Evolutionary conservation across 495 filamentous ascomycete genomes (phyloP).

Genomic region (Penicillium psychrofluorescens): DNA sequence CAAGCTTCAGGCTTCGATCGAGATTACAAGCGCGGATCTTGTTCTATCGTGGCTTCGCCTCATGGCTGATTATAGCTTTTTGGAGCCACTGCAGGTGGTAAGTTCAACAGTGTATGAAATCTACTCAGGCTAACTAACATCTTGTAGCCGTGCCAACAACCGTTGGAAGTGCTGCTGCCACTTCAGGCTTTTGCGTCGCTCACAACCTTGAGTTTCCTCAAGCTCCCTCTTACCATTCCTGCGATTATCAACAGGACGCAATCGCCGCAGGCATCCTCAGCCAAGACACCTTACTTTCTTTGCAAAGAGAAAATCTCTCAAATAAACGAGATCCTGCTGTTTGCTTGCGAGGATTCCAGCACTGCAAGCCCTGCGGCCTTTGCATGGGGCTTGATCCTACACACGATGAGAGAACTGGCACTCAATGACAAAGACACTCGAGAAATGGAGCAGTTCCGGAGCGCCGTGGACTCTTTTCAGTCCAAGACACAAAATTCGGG

Average conservation of each 20-base stretch:
- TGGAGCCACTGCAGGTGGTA: constrained; percentile 52
- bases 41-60: constrained; percentile 69
- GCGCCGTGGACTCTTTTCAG: constrained; percentile 48
- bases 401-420: constrained; percentile 56
- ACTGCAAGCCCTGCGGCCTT: constrained; percentile 62
- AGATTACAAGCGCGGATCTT: constrained; percentile 48
- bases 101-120: constrained; percentile 14
- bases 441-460: constrained; percentile 56
- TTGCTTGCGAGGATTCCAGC: constrained; percentile 37
- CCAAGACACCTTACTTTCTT: constrained; percentile 51
- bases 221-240: constrained; percentile 43
- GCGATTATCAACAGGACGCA: constrained; percentile 19
- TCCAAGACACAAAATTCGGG: constrained; percentile 28
- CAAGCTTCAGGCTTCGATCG: constrained; percentile 49
- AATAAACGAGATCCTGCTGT: constrained; percentile 56
- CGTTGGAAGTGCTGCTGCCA: constrained; percentile 47
- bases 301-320: constrained; percentile 53
- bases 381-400: constrained; percentile 70
- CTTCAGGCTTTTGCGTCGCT: constrained; percentile 62
- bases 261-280: constrained; percentile 6
- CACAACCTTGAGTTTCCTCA: constrained; percentile 67
- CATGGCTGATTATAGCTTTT: constrained; percentile 56
- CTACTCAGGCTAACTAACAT: constrained; percentile 18
- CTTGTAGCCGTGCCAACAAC: constrained; percentile 33
- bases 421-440: constrained; percentile 48